These are phyloP conservation scores for Drechmeria coniospora DNA, from an alignment of 2,329 filamentous ascomycete species.

Conservation along the genomic window DNA sequence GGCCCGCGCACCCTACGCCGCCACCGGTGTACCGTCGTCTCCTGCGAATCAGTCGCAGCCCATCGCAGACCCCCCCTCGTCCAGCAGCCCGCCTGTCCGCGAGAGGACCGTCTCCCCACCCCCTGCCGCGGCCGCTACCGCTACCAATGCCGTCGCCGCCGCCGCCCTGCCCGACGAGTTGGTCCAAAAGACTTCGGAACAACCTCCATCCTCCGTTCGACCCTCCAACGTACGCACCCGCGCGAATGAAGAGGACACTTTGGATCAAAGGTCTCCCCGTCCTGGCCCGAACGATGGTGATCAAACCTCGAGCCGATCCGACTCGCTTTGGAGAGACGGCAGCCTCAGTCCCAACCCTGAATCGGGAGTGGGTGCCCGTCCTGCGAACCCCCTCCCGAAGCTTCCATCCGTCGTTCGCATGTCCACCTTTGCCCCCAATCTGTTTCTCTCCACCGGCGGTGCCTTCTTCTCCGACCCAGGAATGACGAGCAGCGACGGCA, in stretches of 20 bases:
- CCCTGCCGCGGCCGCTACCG: neutral
- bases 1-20: too few relatives aligned
- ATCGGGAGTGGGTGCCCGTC: too few relatives aligned
- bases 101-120: slow-evolving; percentile 1
- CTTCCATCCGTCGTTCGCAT: slow-evolving; percentile 42
- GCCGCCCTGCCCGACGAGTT: too few relatives aligned
- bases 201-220: slow-evolving; percentile 48
- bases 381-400: too few relatives aligned
- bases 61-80: neutral
- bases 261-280: too few relatives aligned
- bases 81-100: slow-evolving; percentile 7
- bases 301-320: too few relatives aligned
- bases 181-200: slow-evolving; percentile 12
- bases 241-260: slow-evolving; percentile 55
- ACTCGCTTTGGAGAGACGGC: slow-evolving; percentile 1
- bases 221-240: slow-evolving; percentile 67
- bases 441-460: slow-evolving; percentile 26
- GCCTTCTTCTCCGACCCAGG: neutral
- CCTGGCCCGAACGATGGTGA: too few relatives aligned
- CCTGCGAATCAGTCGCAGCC: slow-evolving; percentile 2
- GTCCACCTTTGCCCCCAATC: slow-evolving; percentile 44
- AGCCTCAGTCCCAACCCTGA: too few relatives aligned
- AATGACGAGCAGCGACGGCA: slow-evolving; percentile 1
- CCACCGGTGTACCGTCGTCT: slow-evolving; percentile 3
- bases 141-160: too few relatives aligned